A percentile compares a stretch with the other conserved stretches of the same genome.
phyloP scores from a whole-genome alignment of 257 asterid genomes.

The Perilla frutescens region DNA sequence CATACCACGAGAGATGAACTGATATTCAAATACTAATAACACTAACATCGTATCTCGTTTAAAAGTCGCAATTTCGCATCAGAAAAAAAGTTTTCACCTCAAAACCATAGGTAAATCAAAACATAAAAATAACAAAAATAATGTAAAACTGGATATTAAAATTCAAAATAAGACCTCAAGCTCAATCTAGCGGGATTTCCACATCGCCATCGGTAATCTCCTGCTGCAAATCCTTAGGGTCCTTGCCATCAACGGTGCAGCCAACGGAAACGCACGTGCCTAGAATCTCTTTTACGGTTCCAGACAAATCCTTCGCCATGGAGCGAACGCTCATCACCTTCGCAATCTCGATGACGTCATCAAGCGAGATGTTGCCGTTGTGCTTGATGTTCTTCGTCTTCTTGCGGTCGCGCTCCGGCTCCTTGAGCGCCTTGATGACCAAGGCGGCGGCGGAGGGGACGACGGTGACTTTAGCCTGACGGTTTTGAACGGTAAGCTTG shows the following conservation, averaged over 20 bases:
- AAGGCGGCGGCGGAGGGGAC: slow-evolving; percentile 72
- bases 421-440: slow-evolving; percentile 65
- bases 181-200: slow-evolving; percentile 57
- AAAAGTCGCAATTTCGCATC: slow-evolving; percentile 9
- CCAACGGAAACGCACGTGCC: slow-evolving; percentile 75
- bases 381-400: slow-evolving; percentile 64
- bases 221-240: slow-evolving; percentile 73
- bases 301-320: slow-evolving; percentile 66
- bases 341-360: slow-evolving; percentile 67
- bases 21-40: slow-evolving; percentile 17
- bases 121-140: slow-evolving; percentile 16
- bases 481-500: slow-evolving; percentile 67
- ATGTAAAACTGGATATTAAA: slow-evolving; percentile 4
- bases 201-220: slow-evolving; percentile 68
- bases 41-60: slow-evolving; percentile 21
- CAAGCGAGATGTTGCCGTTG: slow-evolving; percentile 62
- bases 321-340: slow-evolving; percentile 60
- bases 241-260: slow-evolving; percentile 74
- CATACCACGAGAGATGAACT: neutral
- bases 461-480: slow-evolving; percentile 64
- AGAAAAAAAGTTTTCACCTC: neutral
- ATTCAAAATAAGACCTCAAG: slow-evolving; percentile 27
- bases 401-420: slow-evolving; percentile 69
- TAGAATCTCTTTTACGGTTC: slow-evolving; percentile 70
- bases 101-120: slow-evolving; percentile 26